Conservation (phyloP, 2,329 filamentous ascomycete genomes). For the Chaetomium olivaceum region DNA sequence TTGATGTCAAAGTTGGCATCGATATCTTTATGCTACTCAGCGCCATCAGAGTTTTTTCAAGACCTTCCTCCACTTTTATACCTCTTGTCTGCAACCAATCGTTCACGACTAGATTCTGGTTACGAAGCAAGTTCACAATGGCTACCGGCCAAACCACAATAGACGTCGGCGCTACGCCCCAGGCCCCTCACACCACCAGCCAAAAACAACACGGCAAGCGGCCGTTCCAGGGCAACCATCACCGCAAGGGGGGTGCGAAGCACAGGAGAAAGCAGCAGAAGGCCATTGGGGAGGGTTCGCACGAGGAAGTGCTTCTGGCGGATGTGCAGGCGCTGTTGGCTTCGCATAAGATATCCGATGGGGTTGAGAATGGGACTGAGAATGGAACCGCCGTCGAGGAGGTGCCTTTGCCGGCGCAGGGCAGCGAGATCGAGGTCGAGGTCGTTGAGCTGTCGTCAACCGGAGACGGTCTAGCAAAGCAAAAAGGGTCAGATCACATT, state of each 20-base stretch:
- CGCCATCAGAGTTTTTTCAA: conserved; percentile 21
- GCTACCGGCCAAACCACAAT: conserved; percentile 13
- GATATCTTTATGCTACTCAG: conserved; percentile 20
- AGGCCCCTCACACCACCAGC: conserved; percentile 6
- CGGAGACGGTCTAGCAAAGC: conserved; percentile 82
- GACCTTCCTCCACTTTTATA: conserved; percentile 3
- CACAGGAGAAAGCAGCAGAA: conserved; percentile 61
- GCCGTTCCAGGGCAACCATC: conserved; percentile 26
- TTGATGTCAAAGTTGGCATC: not conserved
- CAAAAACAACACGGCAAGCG: conserved; percentile 27
- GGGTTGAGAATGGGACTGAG: conserved; percentile 31
- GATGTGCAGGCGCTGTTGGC: conserved; percentile 61
- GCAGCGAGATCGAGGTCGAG: conserved; percentile 78
- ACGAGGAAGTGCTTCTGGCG: conserved; percentile 65
- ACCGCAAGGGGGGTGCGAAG: conserved; percentile 37
- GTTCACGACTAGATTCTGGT: conserved; percentile 4
- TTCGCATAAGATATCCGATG: conserved; percentile 42
- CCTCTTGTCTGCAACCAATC: conserved; percentile 13
- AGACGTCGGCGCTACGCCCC: conserved; percentile 5
- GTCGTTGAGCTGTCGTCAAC: conserved; percentile 84
- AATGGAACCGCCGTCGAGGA: conserved; percentile 33
- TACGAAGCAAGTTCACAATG: conserved; percentile 15
- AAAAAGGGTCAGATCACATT: conserved; percentile 64
- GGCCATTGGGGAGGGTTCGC: conserved; percentile 57
- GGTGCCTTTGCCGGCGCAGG: conserved; percentile 59